Conservation (phyloP, 257 asterid genomes). For the Cynanchum wilfordii region DNA sequence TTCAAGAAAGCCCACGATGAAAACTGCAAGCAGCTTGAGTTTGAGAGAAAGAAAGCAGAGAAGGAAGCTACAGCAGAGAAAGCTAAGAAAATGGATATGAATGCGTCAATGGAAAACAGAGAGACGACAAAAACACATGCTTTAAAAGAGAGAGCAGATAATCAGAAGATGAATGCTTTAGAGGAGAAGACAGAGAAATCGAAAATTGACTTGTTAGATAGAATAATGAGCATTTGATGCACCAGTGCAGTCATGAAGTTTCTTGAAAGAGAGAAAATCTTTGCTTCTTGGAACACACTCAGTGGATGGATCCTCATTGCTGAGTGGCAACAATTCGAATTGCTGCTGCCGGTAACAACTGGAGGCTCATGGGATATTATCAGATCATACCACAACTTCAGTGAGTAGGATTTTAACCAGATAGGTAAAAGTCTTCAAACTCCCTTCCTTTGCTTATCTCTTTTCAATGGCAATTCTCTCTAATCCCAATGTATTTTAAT, state of each 20-base stretch:
- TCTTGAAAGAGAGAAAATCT: too few relatives aligned
- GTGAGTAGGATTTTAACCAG: background rate
- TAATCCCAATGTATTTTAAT: background rate
- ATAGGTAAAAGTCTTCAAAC: conserved; percentile 6
- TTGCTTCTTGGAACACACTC: background rate
- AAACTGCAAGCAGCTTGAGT: conserved; percentile 79
- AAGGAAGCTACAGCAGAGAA: conserved; percentile 57
- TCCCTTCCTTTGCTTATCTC: background rate
- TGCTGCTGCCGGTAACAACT: background rate
- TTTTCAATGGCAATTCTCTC: background rate
- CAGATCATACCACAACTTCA: background rate
- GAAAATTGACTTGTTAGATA: conserved; percentile 14
- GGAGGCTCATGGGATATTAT: background rate
- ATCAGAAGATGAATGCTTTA: background rate
- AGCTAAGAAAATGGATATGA: conserved; percentile 34
- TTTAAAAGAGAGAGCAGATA: conserved; percentile 19
- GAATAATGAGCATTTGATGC: conserved; percentile 6
- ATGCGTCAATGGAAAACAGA: conserved; percentile 23
- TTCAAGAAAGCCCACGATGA: conserved; percentile 77
- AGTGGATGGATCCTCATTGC: background rate
- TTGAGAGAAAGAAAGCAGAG: conserved; percentile 82
- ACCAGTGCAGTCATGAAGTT: background rate
- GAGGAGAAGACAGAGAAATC: conserved; percentile 17
- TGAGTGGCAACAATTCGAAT: background rate
- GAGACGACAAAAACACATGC: conserved; percentile 34